These are phyloP conservation scores for Aeminium ludgeri DNA, from an alignment of 495 filamentous ascomycete genomes.

Conservation along the genomic window DNA sequence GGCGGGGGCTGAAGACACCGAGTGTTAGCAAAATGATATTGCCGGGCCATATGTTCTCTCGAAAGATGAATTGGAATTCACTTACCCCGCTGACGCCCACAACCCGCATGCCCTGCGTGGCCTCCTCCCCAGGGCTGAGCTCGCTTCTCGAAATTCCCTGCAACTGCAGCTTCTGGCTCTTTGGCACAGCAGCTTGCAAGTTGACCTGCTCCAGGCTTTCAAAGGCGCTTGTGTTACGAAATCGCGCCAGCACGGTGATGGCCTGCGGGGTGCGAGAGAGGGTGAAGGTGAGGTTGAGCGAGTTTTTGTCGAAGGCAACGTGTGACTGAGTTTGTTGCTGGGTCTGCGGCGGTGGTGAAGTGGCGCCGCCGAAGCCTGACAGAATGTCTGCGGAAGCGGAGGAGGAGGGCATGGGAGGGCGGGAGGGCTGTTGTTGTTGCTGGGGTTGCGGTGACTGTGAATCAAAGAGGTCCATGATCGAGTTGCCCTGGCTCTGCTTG, in stretches of 20 bases:
- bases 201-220: slow-evolving; percentile 50
- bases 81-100: slow-evolving; percentile 72
- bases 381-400: slow-evolving; percentile 34
- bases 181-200: slow-evolving; percentile 87
- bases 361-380: background rate
- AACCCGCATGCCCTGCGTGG: slow-evolving; percentile 75
- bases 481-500: slow-evolving; percentile 37
- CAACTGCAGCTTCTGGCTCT: slow-evolving; percentile 80
- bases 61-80: slow-evolving; percentile 13
- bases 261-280: slow-evolving; percentile 61
- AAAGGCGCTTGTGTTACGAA: slow-evolving; percentile 57
- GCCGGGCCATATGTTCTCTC: background rate
- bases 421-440: slow-evolving; percentile 16
- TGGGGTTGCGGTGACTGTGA: slow-evolving; percentile 10
- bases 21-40: slow-evolving; percentile 6
- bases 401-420: slow-evolving; percentile 3
- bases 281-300: slow-evolving; percentile 59
- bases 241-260: slow-evolving; percentile 64
- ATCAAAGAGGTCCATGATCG: slow-evolving; percentile 78
- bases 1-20: slow-evolving; percentile 37
- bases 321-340: slow-evolving; percentile 28
- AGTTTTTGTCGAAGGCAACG: slow-evolving; percentile 71
- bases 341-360: background rate
- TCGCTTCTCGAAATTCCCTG: slow-evolving; percentile 70
- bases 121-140: slow-evolving; percentile 60